phyloP scores from a whole-genome alignment of 805 yeast species.

The Saccharomycopsis sp. region DNA sequence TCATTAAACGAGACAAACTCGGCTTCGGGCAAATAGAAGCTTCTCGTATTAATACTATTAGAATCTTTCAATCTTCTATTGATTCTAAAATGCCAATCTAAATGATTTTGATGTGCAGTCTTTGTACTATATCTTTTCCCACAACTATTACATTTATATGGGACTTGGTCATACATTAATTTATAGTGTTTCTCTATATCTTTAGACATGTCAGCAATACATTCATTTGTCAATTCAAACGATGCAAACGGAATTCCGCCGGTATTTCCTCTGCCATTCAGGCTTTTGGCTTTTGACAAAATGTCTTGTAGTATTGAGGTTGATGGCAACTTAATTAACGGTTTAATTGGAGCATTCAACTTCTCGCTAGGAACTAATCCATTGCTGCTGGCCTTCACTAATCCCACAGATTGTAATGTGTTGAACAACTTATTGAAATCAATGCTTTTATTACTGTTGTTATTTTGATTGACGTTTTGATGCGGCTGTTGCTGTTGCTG shows the following conservation, averaged over 20 bases:
- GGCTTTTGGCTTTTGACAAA: constrained; percentile 9
- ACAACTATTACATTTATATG: constrained; percentile 83
- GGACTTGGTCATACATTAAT: constrained; percentile 48
- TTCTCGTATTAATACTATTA: constrained; percentile 56
- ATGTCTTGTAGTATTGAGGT: constrained; percentile 18
- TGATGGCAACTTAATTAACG: constrained; percentile 17
- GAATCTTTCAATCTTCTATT: constrained; percentile 66
- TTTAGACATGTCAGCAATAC: constrained; percentile 14
- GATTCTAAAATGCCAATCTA: constrained; percentile 95
- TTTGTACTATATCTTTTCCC: constrained; percentile 75
- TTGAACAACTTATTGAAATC: constrained; percentile 31
- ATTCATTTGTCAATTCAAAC: constrained; percentile 31
- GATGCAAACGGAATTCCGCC: constrained; percentile 20
- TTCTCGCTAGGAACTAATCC: background rate
- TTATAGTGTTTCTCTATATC: constrained; percentile 27
- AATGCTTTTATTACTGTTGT: constrained; percentile 3
- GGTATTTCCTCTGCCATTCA: constrained; percentile 23
- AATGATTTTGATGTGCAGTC: constrained; percentile 49
- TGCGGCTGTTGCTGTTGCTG: background rate
- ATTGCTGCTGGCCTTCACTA: constrained; percentile 27
- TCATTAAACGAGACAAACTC: constrained; percentile 75
- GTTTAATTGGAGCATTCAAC: constrained; percentile 4
- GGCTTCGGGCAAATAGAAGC: constrained; percentile 71
- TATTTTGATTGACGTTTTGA: constrained; percentile 1
- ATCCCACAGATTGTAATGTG: constrained; percentile 32